Evolutionary conservation across 768 basidiomycete species (phyloP), one percentile per base, ranked within the genome.

Genomic region (Chiua virens): DNA sequence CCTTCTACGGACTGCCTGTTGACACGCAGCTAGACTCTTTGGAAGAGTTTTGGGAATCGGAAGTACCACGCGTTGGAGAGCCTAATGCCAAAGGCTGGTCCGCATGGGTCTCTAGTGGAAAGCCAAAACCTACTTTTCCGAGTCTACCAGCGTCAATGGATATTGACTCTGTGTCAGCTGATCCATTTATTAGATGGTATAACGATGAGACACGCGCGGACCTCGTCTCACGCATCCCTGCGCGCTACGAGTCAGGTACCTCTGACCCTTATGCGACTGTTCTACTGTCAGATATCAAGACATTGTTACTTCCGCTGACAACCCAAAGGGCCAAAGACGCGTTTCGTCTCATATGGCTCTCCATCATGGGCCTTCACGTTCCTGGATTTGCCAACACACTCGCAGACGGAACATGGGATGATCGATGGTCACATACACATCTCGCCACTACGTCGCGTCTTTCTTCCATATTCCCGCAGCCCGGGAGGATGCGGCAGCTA

Each of bases 41-140:
- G 5, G 89, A 91, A 69, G 81, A 83, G 45, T 93, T 88, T 63
- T 93, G 91, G 91, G 91, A 93, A 45, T 81, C 86, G 5, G 91
- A 92, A 67, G 72, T 70, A 10, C 83, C 83, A n/a, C 83, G 90
- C n/a, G 65, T 84, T 9, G 88, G 89, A 25, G 91, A 93, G 62
- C 63, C 67, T 1, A 71, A 73, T 47, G 80, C 89, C 9, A 73
- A 67, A 49, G 89, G 91, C 22, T 92, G 90, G 89, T 74, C 75
- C 14, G 53, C 70, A 30, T 92, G 87, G 87, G 67, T 78, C 36
- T 61, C 71, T 11, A 70, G 74, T 20, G 74, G 76, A 21, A 74
- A 72, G 42, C 68, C 75, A 28, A 72, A 75, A 23, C 42, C 53
- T 35, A 11, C 32, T 38, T 36, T 44, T 44, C 21, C 49, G 37